Evolutionary conservation across 2,329 filamentous ascomycete species (phyloP).

Genomic region (Tolypocladium ophioglossoides): DNA sequence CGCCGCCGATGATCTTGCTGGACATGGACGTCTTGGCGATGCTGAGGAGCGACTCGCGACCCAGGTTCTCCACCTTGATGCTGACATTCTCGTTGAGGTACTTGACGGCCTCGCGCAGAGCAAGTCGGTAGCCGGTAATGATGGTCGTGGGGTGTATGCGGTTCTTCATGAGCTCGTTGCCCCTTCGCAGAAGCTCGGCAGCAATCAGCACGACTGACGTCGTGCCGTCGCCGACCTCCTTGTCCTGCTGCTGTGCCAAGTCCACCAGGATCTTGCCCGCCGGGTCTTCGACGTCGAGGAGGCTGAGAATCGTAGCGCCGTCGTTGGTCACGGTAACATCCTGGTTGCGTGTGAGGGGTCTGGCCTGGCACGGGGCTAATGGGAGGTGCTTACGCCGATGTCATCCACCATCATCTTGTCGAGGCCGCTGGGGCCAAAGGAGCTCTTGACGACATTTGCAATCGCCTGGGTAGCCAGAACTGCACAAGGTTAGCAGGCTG

Average conservation of each 20-base stretch:
- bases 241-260: constrained; percentile 95
- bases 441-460: constrained; percentile 97
- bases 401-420: constrained; percentile 99
- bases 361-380: background rate
- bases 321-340: constrained; percentile 99
- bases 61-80: constrained; percentile 86
- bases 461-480: constrained; percentile 94
- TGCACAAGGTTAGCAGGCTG: constrained; percentile 22
- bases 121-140: constrained; percentile 94
- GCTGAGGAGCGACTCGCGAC: constrained; percentile 80
- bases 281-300: constrained; percentile 95
- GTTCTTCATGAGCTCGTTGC: constrained; percentile 99
- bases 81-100: constrained; percentile 99
- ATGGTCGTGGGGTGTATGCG: constrained; percentile 99
- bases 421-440: constrained; percentile 90
- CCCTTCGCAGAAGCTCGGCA: constrained; percentile 83
- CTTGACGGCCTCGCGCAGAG: constrained; percentile 89
- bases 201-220: constrained; percentile 97
- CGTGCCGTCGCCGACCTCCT: constrained; percentile 96
- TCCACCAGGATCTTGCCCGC: constrained; percentile 98
- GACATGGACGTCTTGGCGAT: constrained; percentile 99
- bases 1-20: constrained; percentile 93
- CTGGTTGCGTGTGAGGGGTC: constrained; percentile 27
- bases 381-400: constrained; percentile 60
- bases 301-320: constrained; percentile 87